Conservation (phyloP, 2,329 filamentous ascomycete genomes). For the Monilinia fructigena region DNA sequence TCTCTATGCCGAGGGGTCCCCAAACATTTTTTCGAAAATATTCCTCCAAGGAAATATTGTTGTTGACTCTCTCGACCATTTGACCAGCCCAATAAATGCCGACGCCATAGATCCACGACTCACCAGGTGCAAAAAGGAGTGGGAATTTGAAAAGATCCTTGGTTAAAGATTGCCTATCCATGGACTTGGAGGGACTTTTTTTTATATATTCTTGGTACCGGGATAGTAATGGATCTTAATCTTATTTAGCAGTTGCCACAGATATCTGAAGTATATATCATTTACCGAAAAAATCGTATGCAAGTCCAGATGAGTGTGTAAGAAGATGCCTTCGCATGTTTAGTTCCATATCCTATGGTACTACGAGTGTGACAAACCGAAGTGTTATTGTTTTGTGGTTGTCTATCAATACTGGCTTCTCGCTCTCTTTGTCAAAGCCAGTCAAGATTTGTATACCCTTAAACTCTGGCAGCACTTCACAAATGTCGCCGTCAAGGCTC, state of each 20-base stretch:
- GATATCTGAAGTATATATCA: background rate
- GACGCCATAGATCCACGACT: slow-evolving; percentile 58
- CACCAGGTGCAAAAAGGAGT: slow-evolving; percentile 62
- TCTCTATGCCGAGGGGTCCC: slow-evolving; percentile 31
- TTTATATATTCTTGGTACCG: slow-evolving; percentile 25
- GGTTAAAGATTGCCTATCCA: background rate
- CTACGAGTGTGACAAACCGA: slow-evolving; percentile 27
- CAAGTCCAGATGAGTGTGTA: slow-evolving; percentile 35
- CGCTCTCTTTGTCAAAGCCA: slow-evolving; percentile 31
- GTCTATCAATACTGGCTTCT: slow-evolving; percentile 29
- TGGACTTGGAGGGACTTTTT: slow-evolving; percentile 9
- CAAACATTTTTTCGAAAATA: slow-evolving; percentile 51
- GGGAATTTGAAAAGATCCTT: slow-evolving; percentile 41
- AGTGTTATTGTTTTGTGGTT: slow-evolving; percentile 36
- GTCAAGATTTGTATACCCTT: slow-evolving; percentile 35
- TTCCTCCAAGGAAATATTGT: slow-evolving; percentile 27
- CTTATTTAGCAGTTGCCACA: background rate
- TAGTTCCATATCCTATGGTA: background rate
- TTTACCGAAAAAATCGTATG: slow-evolving; percentile 34
- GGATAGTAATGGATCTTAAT: slow-evolving; percentile 20
- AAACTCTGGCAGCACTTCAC: slow-evolving; percentile 32
- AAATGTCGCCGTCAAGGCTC: slow-evolving; percentile 48
- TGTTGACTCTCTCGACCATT: slow-evolving; percentile 46
- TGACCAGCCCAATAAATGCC: slow-evolving; percentile 56
- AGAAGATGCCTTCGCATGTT: slow-evolving; percentile 31